These are phyloP conservation scores for Papilionanthe hybrid DNA, from an alignment of 116 monocot species.

Conservation along the genomic window DNA sequence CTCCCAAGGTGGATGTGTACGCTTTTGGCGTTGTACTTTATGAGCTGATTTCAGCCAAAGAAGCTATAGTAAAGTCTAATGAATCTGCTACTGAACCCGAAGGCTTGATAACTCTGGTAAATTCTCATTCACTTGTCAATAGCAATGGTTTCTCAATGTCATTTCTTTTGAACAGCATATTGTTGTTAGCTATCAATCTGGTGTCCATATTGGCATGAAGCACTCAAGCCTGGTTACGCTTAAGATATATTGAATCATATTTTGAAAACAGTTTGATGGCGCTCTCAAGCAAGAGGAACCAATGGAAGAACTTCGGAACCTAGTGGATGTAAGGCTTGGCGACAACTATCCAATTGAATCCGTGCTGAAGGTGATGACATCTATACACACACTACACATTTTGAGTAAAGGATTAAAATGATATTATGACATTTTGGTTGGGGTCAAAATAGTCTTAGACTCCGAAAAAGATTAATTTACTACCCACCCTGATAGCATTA, in stretches of 20 bases:
- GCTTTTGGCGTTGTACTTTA: conserved; percentile 89
- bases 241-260: background rate
- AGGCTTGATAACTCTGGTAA: conserved; percentile 58
- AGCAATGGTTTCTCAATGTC: background rate
- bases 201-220: background rate
- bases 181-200: background rate
- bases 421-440: too few relatives aligned
- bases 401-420: too few relatives aligned
- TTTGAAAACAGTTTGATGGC: conserved; percentile 50
- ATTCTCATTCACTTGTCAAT: background rate
- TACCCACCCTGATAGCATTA: too few relatives aligned
- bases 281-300: conserved; percentile 48
- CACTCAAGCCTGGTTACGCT: background rate
- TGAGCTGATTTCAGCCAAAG: conserved; percentile 79
- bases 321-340: conserved; percentile 66
- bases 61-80: conserved; percentile 43
- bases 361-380: conserved; percentile 43
- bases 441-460: too few relatives aligned
- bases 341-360: conserved; percentile 53
- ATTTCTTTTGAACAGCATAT: background rate
- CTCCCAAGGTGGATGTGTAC: conserved; percentile 83
- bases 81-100: conserved; percentile 27
- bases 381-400: too few relatives aligned
- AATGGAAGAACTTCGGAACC: conserved; percentile 42
- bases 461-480: too few relatives aligned